Base-by-base conservation (phyloP, 805 yeast species). In the Sungouiella blattae region DNA sequence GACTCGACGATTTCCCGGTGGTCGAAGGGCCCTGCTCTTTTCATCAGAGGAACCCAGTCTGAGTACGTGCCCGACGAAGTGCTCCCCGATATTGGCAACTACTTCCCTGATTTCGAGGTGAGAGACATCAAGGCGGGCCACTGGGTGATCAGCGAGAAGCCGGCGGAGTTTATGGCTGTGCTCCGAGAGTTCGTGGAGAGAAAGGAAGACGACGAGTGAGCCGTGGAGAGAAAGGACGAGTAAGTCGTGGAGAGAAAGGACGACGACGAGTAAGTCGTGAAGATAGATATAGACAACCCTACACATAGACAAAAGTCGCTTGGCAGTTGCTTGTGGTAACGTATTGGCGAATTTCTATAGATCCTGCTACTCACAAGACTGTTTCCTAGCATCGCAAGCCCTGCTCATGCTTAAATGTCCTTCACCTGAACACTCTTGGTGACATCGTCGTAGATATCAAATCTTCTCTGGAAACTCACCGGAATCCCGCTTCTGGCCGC, bases 111-210 rank as follows among this genome's bases (percentile, higher is more conserved):
- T 17, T 87, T 87, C 52, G 84, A 78, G 41, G 61, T 85, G 11
- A 67, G 75, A 29, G 95, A 84, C 51, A 65, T 93, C 16, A 81
- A 86, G 13, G 77, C 89, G 0, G 96, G 96, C 2, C 98, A 91
- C 58, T 91, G 97, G 96, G 75, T 89, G 11, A 87, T 87, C 45
- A 77, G 87, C 26, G 97, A 91, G 53, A 82, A 83, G 46, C 96
- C 98, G 1, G 49, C 65, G 6, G 94, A 82, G 52, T 87, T 91
- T 44, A 65, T 86, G 16, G 75, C 69, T 3, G 60, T 64, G 5
- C 77, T 85, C 11, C 69, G 67, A 18, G 83, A 81, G 18, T 89
- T 79, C 61, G 68, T 87, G 5, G 78, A 76, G 37, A 54, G 64
- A 32, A 57, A 62, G 33, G 74, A 68, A 42, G 73, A 68, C 32